phyloP scores from a whole-genome alignment of 495 filamentous ascomycete genomes.

The Alectoria sarmentosa region DNA sequence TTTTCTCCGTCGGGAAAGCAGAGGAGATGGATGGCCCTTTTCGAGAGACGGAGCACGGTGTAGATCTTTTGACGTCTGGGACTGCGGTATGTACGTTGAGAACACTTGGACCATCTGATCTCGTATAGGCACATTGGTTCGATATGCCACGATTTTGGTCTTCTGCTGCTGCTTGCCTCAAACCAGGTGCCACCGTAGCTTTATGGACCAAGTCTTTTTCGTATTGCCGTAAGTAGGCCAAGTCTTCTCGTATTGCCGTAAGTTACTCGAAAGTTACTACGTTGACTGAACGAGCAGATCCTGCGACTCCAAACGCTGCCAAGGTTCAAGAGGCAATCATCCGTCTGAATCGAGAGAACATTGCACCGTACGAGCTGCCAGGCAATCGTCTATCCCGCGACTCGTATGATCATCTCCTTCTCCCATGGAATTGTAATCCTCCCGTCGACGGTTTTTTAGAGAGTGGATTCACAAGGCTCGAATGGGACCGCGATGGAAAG shows the following conservation, averaged over 20 bases:
- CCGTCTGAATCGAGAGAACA: conserved; percentile 28
- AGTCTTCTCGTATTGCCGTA: conserved; percentile 24
- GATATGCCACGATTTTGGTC: too few species aligned
- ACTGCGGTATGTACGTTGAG: conserved; percentile 33
- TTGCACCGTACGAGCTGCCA: conserved; percentile 32
- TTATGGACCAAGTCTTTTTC: conserved; percentile 36
- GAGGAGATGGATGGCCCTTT: conserved; percentile 36
- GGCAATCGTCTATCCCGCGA: conserved; percentile 35
- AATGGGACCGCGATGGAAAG: conserved; percentile 36
- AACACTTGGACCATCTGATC: too few species aligned
- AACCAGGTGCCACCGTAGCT: conserved; percentile 36
- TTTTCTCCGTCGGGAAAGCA: conserved; percentile 39
- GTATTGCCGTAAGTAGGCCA: conserved; percentile 23
- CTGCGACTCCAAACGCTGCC: conserved; percentile 30
- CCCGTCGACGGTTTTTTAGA: conserved; percentile 38
- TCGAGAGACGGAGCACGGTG: conserved; percentile 29
- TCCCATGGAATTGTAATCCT: conserved; percentile 43
- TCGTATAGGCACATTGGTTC: conserved; percentile 40
- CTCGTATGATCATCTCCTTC: conserved; percentile 37
- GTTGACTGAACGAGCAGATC: conserved; percentile 21
- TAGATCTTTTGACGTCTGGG: conserved; percentile 48
- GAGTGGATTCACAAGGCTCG: conserved; percentile 33
- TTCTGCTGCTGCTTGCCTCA: conserved; percentile 35
- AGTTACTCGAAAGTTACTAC: background rate
- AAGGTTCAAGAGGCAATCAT: conserved; percentile 32